Evolutionary conservation across 768 basidiomycete genomes (phyloP), one percentile per base, ranked within the genome.

Genomic region (Neoboletus subvelutipes): DNA sequence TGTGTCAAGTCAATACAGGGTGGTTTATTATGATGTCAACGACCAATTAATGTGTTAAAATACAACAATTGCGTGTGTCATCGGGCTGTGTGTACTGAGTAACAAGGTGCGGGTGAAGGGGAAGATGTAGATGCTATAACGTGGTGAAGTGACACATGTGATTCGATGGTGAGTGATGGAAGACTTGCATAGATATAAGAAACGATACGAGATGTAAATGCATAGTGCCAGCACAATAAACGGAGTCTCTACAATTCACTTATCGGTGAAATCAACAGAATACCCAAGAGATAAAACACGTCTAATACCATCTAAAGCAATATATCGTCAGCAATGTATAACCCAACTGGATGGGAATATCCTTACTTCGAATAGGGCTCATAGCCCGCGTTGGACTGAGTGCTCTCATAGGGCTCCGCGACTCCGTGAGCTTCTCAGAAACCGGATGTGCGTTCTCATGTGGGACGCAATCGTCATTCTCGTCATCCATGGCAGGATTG

Each of bases 361-460:
- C 18, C 61, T 62, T 55, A 62, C 62, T 37, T 54, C 60, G 61
- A 36, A 62, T 56, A 39, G 56, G 61, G 50, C 69, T 69, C 60
- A 64, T 60, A 53, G 75, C 73, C 52, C 70, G 66, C 3, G 69
- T 57, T 47, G 75, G 75, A 64, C 75, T 73, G 41, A 71, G 54
- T 17, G 66, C 61, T 52, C 70, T 70, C 2, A 47, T 50, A 4
- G 65, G 61, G 34, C 61, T 70, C 17, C 52, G 54, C 1, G 57
- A 39, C 29, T 50, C 17, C 17, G 4, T 45, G n/a, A 57, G n/a
- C 8, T 24, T 53, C 41, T 50, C 60, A 33, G 52, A 15, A 39
- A 51, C 37, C 5, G 26, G 13, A n/a, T 36, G 43, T 4, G 15
- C 13, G 29, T 49, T 47, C 15, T 59, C 54, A 17, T 46, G 41